phyloP scores from a whole-genome alignment of 495 filamentous ascomycete species.

The Aspergillus leporis region DNA sequence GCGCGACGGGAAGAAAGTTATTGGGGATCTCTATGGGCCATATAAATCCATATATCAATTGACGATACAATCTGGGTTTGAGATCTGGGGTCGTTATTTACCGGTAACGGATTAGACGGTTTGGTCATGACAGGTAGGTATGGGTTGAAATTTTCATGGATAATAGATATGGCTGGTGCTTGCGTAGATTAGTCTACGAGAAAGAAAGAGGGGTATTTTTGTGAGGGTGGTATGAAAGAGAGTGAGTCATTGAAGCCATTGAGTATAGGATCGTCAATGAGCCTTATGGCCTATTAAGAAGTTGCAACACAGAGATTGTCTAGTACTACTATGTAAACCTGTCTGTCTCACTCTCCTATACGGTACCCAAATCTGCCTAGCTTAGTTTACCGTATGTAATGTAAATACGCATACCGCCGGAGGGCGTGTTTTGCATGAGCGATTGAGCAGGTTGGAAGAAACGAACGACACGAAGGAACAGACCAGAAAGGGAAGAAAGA shows the following conservation, averaged over 20 bases:
- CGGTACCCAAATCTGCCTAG: not conserved
- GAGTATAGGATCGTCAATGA: too few species aligned
- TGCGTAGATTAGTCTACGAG: too few species aligned
- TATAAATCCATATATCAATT: too few species aligned
- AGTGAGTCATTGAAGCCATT: too few species aligned
- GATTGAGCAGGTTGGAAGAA: not conserved
- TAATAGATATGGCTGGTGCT: too few species aligned
- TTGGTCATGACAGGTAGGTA: not conserved
- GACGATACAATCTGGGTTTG: not conserved
- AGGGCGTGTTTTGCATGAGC: not conserved
- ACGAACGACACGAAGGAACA: conserved; percentile 1
- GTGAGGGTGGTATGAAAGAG: too few species aligned
- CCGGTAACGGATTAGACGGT: not conserved
- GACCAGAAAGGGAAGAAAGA: not conserved
- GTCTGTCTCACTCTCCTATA: not conserved
- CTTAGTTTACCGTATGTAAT: not conserved
- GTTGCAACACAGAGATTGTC: too few species aligned
- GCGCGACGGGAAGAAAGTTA: not conserved
- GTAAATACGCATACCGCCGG: not conserved
- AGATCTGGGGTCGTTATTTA: conserved; percentile 2
- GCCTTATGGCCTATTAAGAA: not conserved
- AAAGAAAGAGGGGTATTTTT: too few species aligned
- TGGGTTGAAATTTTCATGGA: not conserved
- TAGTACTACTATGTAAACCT: not conserved
- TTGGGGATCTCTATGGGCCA: too few species aligned